These are phyloP conservation scores for Paecilomyces formosus DNA, from an alignment of 2,329 filamentous ascomycete species.

Conservation along the genomic window DNA sequence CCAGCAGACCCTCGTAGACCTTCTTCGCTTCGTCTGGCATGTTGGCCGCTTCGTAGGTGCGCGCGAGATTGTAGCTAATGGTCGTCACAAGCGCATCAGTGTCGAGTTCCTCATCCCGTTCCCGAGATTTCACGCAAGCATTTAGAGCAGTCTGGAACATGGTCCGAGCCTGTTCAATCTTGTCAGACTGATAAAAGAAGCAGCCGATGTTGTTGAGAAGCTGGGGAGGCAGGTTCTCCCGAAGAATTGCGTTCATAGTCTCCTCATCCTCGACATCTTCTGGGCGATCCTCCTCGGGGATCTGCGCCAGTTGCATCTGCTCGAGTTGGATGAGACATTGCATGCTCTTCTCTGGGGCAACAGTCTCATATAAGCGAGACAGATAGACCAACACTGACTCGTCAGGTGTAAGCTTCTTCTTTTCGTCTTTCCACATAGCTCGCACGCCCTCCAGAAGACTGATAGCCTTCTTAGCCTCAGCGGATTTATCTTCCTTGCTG, in stretches of 20 bases:
- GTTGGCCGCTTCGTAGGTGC: conserved; percentile 82
- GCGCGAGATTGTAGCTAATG: conserved; percentile 91
- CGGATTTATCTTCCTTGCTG: conserved; percentile 84
- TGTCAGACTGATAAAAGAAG: conserved; percentile 85
- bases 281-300: conserved; percentile 62
- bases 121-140: conserved; percentile 74
- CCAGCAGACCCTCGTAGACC: conserved; percentile 78
- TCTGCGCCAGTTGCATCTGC: conserved; percentile 74
- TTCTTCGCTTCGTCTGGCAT: conserved; percentile 75
- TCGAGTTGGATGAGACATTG: conserved; percentile 90
- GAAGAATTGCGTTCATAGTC: conserved; percentile 51
- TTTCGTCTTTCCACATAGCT: conserved; percentile 84
- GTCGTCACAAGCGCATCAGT: conserved; percentile 89
- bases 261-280: conserved; percentile 54
- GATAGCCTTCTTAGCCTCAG: conserved; percentile 80
- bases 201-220: conserved; percentile 96
- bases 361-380: conserved; percentile 79
- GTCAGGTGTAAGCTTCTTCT: conserved; percentile 74
- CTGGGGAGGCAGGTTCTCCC: conserved; percentile 77
- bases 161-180: conserved; percentile 69
- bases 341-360: conserved; percentile 81
- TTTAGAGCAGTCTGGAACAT: conserved; percentile 88
- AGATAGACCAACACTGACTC: conserved; percentile 85
- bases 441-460: conserved; percentile 76
- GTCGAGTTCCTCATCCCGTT: conserved; percentile 68